A percentile compares a stretch with the other conserved stretches of the same genome.
phyloP scores from a whole-genome alignment of 768 basidiomycete genomes.

The Galerina sulciceps region DNA sequence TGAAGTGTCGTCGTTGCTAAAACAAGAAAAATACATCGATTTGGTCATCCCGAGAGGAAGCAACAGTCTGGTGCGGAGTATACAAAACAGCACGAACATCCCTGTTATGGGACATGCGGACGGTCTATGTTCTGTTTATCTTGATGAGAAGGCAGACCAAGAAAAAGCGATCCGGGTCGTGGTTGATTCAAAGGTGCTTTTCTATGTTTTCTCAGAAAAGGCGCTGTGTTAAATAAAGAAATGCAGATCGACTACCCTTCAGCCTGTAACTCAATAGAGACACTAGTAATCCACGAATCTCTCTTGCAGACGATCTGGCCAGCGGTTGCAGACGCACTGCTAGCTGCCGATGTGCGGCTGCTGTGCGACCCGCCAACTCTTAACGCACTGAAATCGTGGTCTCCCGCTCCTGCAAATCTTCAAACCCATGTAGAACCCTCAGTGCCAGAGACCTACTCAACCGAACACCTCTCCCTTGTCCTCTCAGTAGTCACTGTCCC shows the following conservation, averaged over 20 bases:
- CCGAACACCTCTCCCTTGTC: slow-evolving; percentile 87
- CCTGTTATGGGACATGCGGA: slow-evolving; percentile 99
- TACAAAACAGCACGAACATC: slow-evolving; percentile 89
- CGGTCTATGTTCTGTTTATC: slow-evolving; percentile 88
- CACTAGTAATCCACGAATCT: slow-evolving; percentile 80
- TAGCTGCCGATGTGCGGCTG: slow-evolving; percentile 72
- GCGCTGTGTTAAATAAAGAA: neutral
- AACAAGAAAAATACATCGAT: slow-evolving; percentile 91
- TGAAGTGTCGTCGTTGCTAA: slow-evolving; percentile 87
- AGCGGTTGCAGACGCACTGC: slow-evolving; percentile 70
- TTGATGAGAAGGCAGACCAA: slow-evolving; percentile 81
- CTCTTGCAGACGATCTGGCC: slow-evolving; percentile 81
- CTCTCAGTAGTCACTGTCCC: slow-evolving; percentile 80
- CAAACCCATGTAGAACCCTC: slow-evolving; percentile 55
- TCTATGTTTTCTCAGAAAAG: neutral
- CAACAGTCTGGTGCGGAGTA: slow-evolving; percentile 84
- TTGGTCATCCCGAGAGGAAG: slow-evolving; percentile 97
- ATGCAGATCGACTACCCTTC: slow-evolving; percentile 91
- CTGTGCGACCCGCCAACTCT: slow-evolving; percentile 78
- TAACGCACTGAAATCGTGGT: slow-evolving; percentile 48
- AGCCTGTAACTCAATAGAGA: slow-evolving; percentile 94
- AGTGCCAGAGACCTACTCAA: slow-evolving; percentile 70
- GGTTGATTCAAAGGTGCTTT: slow-evolving; percentile 85
- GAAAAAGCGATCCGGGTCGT: slow-evolving; percentile 84
- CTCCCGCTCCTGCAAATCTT: slow-evolving; percentile 42